Percentiles rank a stretch among this genome's conserved stretches.
phyloP scores from a whole-genome alignment of 768 basidiomycete genomes.

The Cystobasidium onofrii region DNA sequence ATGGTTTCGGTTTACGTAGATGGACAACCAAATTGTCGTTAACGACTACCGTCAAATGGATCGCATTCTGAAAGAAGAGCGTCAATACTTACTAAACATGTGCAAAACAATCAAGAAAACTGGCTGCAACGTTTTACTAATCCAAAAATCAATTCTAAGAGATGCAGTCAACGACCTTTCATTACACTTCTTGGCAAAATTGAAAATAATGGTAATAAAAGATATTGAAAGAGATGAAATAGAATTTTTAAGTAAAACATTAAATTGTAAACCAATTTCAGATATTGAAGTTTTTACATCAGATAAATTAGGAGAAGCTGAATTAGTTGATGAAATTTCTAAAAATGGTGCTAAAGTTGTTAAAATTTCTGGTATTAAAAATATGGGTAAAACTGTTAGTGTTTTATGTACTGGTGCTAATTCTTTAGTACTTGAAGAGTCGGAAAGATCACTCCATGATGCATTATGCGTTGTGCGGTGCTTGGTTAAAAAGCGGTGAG shows the following conservation, averaged over 20 bases:
- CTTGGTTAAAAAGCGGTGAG: slow-evolving; percentile 92
- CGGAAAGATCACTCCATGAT: slow-evolving; percentile 93
- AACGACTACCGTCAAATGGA: slow-evolving; percentile 99
- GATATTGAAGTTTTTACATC: slow-evolving; percentile 96
- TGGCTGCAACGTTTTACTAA: slow-evolving; percentile 97
- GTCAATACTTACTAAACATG: slow-evolving; percentile 91
- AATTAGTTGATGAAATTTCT: slow-evolving; percentile 81
- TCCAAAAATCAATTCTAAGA: slow-evolving; percentile 97
- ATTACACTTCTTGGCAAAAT: slow-evolving; percentile 90
- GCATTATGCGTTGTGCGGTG: slow-evolving; percentile 98
- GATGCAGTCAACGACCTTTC: slow-evolving; percentile 98
- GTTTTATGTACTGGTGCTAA: slow-evolving; percentile 92
- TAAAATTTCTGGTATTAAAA: slow-evolving; percentile 87
- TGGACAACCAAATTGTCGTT: slow-evolving; percentile 99
- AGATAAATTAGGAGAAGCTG: slow-evolving; percentile 94
- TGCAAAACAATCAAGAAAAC: slow-evolving; percentile 99
- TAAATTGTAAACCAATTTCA: slow-evolving; percentile 90
- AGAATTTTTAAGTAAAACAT: slow-evolving; percentile 86
- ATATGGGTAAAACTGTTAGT: slow-evolving; percentile 86
- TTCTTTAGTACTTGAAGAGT: slow-evolving; percentile 87
- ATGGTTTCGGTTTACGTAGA: slow-evolving; percentile 54
- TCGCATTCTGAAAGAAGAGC: slow-evolving; percentile 97
- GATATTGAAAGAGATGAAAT: slow-evolving; percentile 98
- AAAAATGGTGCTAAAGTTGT: slow-evolving; percentile 81
- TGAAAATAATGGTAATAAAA: slow-evolving; percentile 92